Evolutionary conservation across 805 yeast genomes (phyloP).

Genomic region (Saturnispora sanitii): DNA sequence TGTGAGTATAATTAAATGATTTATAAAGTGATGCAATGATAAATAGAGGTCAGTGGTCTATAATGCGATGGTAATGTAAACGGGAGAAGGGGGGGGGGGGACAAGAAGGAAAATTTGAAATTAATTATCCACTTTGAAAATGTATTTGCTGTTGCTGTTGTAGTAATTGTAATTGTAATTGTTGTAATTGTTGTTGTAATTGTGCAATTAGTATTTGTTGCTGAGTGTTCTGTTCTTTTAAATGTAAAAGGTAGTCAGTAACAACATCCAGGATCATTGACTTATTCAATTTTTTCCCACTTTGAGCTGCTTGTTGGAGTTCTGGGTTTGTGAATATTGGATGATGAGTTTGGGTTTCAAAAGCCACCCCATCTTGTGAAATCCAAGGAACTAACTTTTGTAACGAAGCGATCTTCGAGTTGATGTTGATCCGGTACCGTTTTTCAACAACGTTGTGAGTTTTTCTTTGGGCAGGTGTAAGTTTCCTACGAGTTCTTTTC

Average conservation of each 20-base stretch:
- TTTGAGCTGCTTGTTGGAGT: conserved; percentile 1
- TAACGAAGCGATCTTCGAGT: conserved; percentile 58
- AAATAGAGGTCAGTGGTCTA: no score
- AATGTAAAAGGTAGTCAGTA: conserved; percentile 50
- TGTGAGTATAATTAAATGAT: no score
- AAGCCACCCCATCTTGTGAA: conserved; percentile 51
- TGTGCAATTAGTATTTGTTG: no score
- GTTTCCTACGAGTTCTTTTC: conserved; percentile 18
- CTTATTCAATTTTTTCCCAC: conserved; percentile 43
- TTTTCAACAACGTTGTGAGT: conserved; percentile 54
- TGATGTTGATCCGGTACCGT: conserved; percentile 17
- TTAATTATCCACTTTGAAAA: no score
- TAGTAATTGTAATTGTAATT: no score
- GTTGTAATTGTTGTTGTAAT: no score
- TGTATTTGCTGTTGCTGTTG: no score
- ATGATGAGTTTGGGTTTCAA: conserved; percentile 38
- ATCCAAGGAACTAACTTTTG: conserved; percentile 64
- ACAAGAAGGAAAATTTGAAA: no score
- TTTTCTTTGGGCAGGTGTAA: conserved; percentile 40
- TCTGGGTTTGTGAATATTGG: conserved; percentile 1
- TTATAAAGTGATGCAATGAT: no score
- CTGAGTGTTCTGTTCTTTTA: no score
- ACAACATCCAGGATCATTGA: conserved; percentile 62
- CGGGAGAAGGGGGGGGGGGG: no score
- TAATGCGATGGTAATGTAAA: no score